Conservation (phyloP, 2,329 filamentous ascomycete genomes). For the Ophiostoma piceae region DNA sequence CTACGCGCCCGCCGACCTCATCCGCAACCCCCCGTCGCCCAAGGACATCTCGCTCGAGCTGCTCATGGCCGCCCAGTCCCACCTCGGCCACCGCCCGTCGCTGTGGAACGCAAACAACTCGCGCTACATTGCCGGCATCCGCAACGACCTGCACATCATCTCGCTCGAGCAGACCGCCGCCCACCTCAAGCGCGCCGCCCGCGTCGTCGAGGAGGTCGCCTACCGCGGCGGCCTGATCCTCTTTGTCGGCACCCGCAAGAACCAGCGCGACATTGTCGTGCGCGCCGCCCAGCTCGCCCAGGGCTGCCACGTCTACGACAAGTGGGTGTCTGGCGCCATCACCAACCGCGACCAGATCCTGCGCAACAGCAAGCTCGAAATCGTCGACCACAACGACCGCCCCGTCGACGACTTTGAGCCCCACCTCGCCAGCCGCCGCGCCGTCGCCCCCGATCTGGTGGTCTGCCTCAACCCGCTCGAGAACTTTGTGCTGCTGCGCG, state of each 20-base stretch:
- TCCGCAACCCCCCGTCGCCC: slow-evolving; percentile 67
- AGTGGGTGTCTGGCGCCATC: slow-evolving; percentile 86
- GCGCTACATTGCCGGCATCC: slow-evolving; percentile 86
- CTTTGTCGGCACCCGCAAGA: slow-evolving; percentile 81
- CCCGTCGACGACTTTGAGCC: slow-evolving; percentile 55
- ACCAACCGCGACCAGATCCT: slow-evolving; percentile 91
- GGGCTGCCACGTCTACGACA: slow-evolving; percentile 83
- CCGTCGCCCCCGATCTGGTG: slow-evolving; percentile 81
- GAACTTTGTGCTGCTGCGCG: slow-evolving; percentile 84
- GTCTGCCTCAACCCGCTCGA: slow-evolving; percentile 89
- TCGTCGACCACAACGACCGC: slow-evolving; percentile 71
- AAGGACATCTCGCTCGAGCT: slow-evolving; percentile 84
- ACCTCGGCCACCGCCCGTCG: slow-evolving; percentile 85
- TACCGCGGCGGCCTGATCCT: slow-evolving; percentile 78
- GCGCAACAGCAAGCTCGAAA: slow-evolving; percentile 60
- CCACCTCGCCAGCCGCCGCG: slow-evolving; percentile 57
- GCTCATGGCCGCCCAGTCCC: slow-evolving; percentile 78
- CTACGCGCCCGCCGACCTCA: slow-evolving; percentile 62
- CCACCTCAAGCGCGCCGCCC: slow-evolving; percentile 86
- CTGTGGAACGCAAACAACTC: slow-evolving; percentile 94
- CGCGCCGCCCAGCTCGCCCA: slow-evolving; percentile 70
- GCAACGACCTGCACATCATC: slow-evolving; percentile 88
- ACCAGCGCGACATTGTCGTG: slow-evolving; percentile 75
- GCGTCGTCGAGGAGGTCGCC: slow-evolving; percentile 82
- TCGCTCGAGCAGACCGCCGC: slow-evolving; percentile 82